Evolutionary conservation across 179 eudicot genomes (phyloP), one percentile per base, ranked within the genome.

Genomic region (Carnegiea gigantea): DNA sequence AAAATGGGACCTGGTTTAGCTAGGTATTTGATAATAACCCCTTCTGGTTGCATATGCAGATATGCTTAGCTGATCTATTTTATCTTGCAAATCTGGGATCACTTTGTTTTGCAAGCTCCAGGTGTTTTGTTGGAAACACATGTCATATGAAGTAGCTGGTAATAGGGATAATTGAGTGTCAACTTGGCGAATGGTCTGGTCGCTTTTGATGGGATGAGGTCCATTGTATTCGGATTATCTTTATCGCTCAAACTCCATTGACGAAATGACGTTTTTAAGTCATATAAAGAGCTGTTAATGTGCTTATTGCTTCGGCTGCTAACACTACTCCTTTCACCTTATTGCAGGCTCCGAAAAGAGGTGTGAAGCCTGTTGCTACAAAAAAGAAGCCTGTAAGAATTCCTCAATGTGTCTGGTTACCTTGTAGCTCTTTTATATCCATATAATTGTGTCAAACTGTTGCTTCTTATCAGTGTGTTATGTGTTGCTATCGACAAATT

Each of bases 331-430:
- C 12, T 26, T 67, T 67, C 71, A 13, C n/a, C 43, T 30, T 28
- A 30, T 17, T 28, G 40, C 80, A 82, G 84, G 80, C 84, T 11
- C 84, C 84, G 15, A 82, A 82, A 77, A 23, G 77, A 68, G 84
- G 84, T 40, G 80, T 77, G 51, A 82, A 77, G 80, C 71, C 84
- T 3, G 73, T 57, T 36, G 53, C 65, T 6, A 36, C 77, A 4
- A 82, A 82, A 18, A 82, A 82, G 84, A 82, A 82, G 72, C 70
- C 80, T 18, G 84, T 82, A 82, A 82, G 84, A 57, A 21, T 36
- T 14, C 10, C 12, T 21, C 12, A 12, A 0, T 65, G 3, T 57
- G 21, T 2, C 36, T 14, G n/a, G 8, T 9, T 43, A 5, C 33
- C 21, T 65, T 21, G 5, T 4, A n/a, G 18, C n/a, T 18, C 14